Percentiles rank a stretch among this genome's conserved stretches.
These are phyloP conservation scores for Solanum peruvianum DNA, from an alignment of 257 asterid genomes.

Conservation along the genomic window DNA sequence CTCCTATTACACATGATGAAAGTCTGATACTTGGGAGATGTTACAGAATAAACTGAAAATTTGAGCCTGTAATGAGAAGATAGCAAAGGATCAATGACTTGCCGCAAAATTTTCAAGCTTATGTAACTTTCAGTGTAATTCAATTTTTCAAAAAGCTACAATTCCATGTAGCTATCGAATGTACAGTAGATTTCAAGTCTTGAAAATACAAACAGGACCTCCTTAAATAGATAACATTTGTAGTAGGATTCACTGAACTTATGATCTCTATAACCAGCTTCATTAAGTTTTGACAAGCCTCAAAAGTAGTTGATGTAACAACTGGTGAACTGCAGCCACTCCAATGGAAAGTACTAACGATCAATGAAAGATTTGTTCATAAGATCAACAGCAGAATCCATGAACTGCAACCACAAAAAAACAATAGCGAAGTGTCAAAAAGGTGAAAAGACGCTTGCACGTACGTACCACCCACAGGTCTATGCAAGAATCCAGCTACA, in stretches of 20 bases:
- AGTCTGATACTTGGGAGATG: neutral
- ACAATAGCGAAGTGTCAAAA: neutral
- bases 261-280: neutral
- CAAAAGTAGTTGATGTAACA: neutral
- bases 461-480: neutral
- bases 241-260: neutral
- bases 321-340: neutral
- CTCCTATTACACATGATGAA: neutral
- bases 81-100: neutral
- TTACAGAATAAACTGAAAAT: neutral
- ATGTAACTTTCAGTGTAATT: neutral
- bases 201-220: neutral
- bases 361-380: slow-evolving; percentile 65
- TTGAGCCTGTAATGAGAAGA: neutral
- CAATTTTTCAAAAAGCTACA: neutral
- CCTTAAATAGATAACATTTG: neutral
- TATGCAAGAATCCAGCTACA: neutral
- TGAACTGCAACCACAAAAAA: slow-evolving; percentile 33
- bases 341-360: slow-evolving; percentile 20
- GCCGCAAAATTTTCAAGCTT: neutral
- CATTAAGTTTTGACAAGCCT: slow-evolving; percentile 1
- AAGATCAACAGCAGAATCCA: slow-evolving; percentile 85
- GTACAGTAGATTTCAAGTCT: neutral
- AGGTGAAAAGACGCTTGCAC: neutral
- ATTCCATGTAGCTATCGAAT: neutral